phyloP scores from a whole-genome alignment of 371 early-diverging fungal genomes.

The Umbelopsis sp. region DNA sequence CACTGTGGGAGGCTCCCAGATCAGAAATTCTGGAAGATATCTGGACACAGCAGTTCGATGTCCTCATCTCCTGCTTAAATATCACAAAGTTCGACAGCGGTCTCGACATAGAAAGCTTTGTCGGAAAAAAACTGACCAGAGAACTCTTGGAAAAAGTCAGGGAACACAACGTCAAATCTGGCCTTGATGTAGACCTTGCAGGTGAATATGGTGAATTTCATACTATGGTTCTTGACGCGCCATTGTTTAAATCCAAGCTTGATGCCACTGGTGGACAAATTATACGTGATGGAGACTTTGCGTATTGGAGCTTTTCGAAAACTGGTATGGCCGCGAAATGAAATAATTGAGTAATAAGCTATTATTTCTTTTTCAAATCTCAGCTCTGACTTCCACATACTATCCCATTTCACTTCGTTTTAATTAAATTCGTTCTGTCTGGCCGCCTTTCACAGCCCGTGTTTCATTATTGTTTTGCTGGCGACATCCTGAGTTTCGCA shows the following conservation, averaged over 20 bases:
- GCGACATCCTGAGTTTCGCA: not conserved
- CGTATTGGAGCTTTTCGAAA: constrained; percentile 7
- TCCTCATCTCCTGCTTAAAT: constrained; percentile 52
- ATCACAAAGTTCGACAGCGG: constrained; percentile 39
- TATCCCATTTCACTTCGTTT: too few species aligned
- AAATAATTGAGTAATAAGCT: not conserved
- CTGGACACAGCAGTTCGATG: constrained; percentile 38
- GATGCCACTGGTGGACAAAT: constrained; percentile 1
- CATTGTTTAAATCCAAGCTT: constrained; percentile 32
- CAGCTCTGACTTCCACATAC: not conserved
- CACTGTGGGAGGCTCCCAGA: constrained; percentile 56
- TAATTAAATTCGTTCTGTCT: too few species aligned
- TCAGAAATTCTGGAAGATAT: constrained; percentile 39
- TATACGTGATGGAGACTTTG: constrained; percentile 15
- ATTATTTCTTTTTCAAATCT: not conserved
- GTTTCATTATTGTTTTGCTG: not conserved
- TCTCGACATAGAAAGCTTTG: constrained; percentile 27
- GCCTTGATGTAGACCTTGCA: constrained; percentile 41
- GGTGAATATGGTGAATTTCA: constrained; percentile 66
- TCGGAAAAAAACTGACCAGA: constrained; percentile 32
- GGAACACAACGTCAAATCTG: constrained; percentile 17
- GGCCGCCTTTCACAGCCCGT: too few species aligned
- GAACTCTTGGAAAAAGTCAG: constrained; percentile 30
- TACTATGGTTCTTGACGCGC: constrained; percentile 58
- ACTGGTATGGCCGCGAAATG: not conserved